Evolutionary conservation across 306 rosid genomes (phyloP), one percentile per base, ranked within the genome.

Genomic region (Chamaecrista fasciculata): DNA sequence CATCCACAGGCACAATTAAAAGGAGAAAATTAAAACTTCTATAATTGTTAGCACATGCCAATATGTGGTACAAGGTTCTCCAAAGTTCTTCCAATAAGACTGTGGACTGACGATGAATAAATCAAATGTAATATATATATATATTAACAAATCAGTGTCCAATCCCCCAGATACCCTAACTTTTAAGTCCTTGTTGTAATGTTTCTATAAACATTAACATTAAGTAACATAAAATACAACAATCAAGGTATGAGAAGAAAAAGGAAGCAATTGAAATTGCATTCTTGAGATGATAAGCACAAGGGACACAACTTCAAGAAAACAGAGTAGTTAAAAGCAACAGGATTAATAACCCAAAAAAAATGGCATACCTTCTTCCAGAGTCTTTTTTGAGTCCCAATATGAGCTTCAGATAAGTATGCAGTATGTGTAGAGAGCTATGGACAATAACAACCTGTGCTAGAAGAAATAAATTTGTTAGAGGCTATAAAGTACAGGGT

Each of bases 371-470:
- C 98, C 98, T 90, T 86, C 76, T 79, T 66, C 63, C 81, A 15
- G 65, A 79, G 50, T 71, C 70, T 71, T 78, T 82, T 75, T 82
- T 87, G 34, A 63, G 33, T 76, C 76, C 82, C 72, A 82, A 37
- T 36, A 88, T 71, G 75, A 76, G 81, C 84, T 86, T 88, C 90
- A 93, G 65, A 85, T 81, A 83, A 76, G 70, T 44, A 78, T 80
- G 87, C 71, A 93, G 74, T 70, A 93, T 75, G 63, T 66, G 67
- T 20, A 93, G 83, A 82, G 96, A 82, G 78, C 90, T 80, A 64
- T 69, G 86, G 75, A 82, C 87, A 79, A 90, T 72, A 71, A 70
- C 80, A 69, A 80, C 87, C 98, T 93, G 86, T 2, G 58, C 53
- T 65, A 74, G 48, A 80, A 62, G 11, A 10, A 28, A 63, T 34